These are phyloP conservation scores for Oryza nivara DNA, from an alignment of 176 grass and related monocot genomes.

Conservation along the genomic window DNA sequence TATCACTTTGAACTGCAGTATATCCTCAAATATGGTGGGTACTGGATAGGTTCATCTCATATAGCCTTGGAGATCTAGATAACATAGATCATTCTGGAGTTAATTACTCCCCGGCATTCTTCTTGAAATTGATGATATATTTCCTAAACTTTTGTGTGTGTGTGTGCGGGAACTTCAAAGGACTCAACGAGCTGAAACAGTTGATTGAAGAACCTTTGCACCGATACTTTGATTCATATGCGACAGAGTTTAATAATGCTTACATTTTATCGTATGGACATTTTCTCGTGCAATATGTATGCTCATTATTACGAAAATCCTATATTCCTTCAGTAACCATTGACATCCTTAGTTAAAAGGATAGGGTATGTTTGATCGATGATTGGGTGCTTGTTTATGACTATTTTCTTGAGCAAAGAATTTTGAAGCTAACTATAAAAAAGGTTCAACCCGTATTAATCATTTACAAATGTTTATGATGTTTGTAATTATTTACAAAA, in stretches of 20 bases:
- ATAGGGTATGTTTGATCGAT: neutral
- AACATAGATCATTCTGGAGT: neutral
- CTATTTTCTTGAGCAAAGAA: neutral
- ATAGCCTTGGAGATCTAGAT: neutral
- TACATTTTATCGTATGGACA: neutral
- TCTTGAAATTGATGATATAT: constrained; percentile 4
- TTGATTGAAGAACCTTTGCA: neutral
- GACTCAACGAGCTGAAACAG: neutral
- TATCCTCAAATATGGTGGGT: neutral
- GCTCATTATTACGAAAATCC: neutral
- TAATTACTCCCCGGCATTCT: neutral
- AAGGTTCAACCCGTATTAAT: neutral
- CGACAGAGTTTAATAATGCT: neutral
- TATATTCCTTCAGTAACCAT: constrained; percentile 14
- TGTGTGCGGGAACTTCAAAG: neutral
- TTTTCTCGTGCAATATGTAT: neutral
- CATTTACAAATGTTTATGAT: no score
- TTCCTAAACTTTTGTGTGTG: neutral
- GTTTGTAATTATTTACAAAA: no score
- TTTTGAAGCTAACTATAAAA: neutral
- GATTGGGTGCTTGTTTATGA: neutral
- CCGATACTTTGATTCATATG: neutral
- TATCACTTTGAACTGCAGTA: constrained; percentile 4
- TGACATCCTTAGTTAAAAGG: neutral
- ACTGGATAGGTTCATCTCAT: neutral